Base-by-base conservation (phyloP, 257 asterid species). In the Primulina tabacum region DNA sequence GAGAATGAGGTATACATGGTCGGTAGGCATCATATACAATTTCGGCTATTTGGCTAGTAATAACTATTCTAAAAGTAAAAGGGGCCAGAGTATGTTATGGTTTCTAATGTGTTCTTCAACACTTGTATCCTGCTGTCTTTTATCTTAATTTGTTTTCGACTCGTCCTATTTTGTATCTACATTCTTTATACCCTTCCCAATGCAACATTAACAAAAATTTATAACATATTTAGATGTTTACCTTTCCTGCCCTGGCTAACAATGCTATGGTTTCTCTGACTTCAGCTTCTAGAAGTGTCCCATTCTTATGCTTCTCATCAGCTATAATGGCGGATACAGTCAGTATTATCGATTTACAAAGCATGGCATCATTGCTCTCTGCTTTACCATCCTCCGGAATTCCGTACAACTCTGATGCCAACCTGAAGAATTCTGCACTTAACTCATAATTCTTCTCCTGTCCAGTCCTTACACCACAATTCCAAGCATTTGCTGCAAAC, bases 401-500 rank as follows among this genome's bases (percentile, higher is more conserved):
- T 57, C 79, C 76, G 65, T 87, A 94, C 68, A 90, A 87, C 34
- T 91, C 88, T 28, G 97, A 89, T 64, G 97, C 97, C 77, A 88
- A 73, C 79, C 71, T 86, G 78, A 89, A 94, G 80, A 88, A 94
- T 60, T 91, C 93, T 3, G 92, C 83, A 67, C 90, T 81, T 61
- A 87, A 65, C 26, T 84, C 82, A 43, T 82, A 91, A 60, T 80
- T 80, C 35, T 84, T 85, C 67, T 75, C 82, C 80, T 89, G 89
- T 74, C 92, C 97, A 18, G 84, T 82, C 76, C 84, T 84, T 69
- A 83, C 89, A 56, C 99, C 99, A 34, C 77, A 72, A 79, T 94
- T 94, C 95, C 97, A 94, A 37, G 96, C 80, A 66, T 85, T 85
- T 72, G 77, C 89, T 17, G 96, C 92, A 78, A 94, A 83, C 99